Conservation (phyloP, 257 asterid species). For the Scutellaria minor region DNA sequence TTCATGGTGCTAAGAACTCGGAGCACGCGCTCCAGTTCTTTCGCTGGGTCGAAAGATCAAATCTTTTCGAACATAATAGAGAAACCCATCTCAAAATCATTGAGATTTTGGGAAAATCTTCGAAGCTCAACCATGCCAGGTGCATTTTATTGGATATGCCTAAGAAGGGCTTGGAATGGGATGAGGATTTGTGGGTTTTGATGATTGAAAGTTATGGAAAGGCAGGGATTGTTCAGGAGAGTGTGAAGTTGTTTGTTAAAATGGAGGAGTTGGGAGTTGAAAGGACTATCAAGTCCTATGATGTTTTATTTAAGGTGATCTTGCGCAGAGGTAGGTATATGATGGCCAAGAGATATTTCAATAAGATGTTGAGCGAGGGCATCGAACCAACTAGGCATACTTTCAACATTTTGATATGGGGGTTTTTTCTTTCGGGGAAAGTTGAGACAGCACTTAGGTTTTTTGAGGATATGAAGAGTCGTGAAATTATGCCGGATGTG, state of each 20-base stretch:
- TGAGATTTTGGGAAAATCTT: constrained; percentile 75
- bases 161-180: constrained; percentile 80
- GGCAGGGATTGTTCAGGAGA: constrained; percentile 94
- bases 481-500: constrained; percentile 65
- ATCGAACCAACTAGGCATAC: constrained; percentile 83
- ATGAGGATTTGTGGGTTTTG: constrained; percentile 86
- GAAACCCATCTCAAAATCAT: constrained; percentile 79
- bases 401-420: constrained; percentile 81
- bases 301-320: constrained; percentile 77
- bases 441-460: constrained; percentile 71
- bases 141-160: constrained; percentile 90
- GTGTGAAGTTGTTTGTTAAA: constrained; percentile 79
- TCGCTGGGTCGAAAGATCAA: constrained; percentile 90
- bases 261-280: constrained; percentile 82
- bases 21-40: constrained; percentile 96
- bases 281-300: constrained; percentile 65
- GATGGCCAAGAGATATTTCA: constrained; percentile 90
- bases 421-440: constrained; percentile 71
- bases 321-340: constrained; percentile 74
- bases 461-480: constrained; percentile 87
- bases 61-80: constrained; percentile 58
- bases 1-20: constrained; percentile 64
- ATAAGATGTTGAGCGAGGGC: constrained; percentile 81
- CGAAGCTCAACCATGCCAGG: constrained; percentile 85
- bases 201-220: constrained; percentile 83